Base-by-base conservation (phyloP, 1,284 basidiomycete species). In the Naganishia liquefaciens region DNA sequence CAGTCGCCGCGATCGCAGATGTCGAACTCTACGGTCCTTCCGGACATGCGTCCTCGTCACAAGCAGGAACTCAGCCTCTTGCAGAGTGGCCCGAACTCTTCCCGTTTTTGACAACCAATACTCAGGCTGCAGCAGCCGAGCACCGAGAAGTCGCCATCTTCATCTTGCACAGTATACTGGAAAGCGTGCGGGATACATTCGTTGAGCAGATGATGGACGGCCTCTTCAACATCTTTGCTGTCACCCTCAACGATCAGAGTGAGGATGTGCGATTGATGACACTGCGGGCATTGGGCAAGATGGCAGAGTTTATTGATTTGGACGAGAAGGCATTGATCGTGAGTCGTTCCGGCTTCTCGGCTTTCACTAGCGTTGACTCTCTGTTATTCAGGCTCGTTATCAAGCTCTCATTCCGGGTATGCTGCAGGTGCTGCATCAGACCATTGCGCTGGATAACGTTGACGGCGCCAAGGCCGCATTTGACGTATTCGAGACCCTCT, bases 401-500 rank as follows among this genome's bases (percentile, higher is more conserved):
- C 96, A 98, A 83, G 81, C 81, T 17, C 85, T 96, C 55, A 85
- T 99, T 47, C 93, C 94, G 42, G 82, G 84, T 53, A 96, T 99
- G 85, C 90, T 99, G 64, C 84, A 86, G 67, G 93, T 98, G 54
- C 87, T 98, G 53, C 88, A 90, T 44, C 89, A 93, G 77, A 86
- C 87, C 62, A 85, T 99, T n/a, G 89, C 91, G 74, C 80, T 85
- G 50, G 86, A 84, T 50, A 88, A 98, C 75, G 90, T 93, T 75
- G 84, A 85, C 50, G 88, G 87, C 67, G 91, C 91, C 63, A 88
- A 93, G 69, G 88, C 95, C 74, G 84, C 94, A 39, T 96, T 97
- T 73, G 96, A 99, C 75, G 91, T 97, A 27, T 85, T 99, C 69
- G 96, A 99, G 82, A 95, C 92, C 1, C 86, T 99, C 63, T 85